Percentiles rank a stretch among this genome's conserved stretches.
Conservation (phyloP, 2,329 filamentous ascomycete genomes). For the Fusarium pseudograminearum region DNA sequence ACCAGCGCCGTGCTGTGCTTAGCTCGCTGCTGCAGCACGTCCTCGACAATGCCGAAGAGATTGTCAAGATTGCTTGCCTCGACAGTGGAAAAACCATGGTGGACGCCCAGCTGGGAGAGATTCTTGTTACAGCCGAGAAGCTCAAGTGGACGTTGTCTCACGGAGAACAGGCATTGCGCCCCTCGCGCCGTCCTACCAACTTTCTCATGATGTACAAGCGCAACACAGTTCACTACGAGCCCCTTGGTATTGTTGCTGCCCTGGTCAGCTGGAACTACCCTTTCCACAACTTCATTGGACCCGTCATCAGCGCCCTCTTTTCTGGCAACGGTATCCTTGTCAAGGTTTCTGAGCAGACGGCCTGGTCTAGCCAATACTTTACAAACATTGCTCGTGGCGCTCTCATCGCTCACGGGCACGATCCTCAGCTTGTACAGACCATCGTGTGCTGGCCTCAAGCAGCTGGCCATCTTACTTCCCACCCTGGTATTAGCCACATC, state of each 20-base stretch:
- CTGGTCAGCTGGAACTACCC: constrained; percentile 98
- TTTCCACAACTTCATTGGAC: constrained; percentile 94
- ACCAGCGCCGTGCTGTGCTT: constrained; percentile 81
- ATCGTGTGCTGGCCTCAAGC: constrained; percentile 89
- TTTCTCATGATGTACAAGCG: constrained; percentile 95
- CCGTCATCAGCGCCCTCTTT: constrained; percentile 90
- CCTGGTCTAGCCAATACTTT: constrained; percentile 91
- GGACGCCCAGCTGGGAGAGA: constrained; percentile 93
- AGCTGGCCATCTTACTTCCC: constrained; percentile 84
- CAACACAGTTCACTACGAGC: constrained; percentile 91
- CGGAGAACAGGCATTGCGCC: constrained; percentile 82
- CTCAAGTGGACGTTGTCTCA: constrained; percentile 93
- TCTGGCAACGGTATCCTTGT: constrained; percentile 91
- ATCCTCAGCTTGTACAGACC: constrained; percentile 83
- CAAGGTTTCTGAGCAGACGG: constrained; percentile 95
- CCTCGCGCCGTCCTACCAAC: constrained; percentile 84
- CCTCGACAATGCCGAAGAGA: constrained; percentile 88
- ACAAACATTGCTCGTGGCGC: constrained; percentile 81
- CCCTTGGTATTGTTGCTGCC: constrained; percentile 90
- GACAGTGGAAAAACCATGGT: constrained; percentile 98
- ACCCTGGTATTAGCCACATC: constrained; percentile 85
- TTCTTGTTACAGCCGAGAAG: constrained; percentile 93
- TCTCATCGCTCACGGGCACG: constrained; percentile 83
- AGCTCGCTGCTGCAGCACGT: constrained; percentile 84
- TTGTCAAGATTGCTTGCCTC: constrained; percentile 85